Percentiles rank a stretch among this genome's conserved stretches.
Evolutionary conservation across 73 alveolate genomes (phyloP).

Genomic region (Tetrahymena elliotti): DNA sequence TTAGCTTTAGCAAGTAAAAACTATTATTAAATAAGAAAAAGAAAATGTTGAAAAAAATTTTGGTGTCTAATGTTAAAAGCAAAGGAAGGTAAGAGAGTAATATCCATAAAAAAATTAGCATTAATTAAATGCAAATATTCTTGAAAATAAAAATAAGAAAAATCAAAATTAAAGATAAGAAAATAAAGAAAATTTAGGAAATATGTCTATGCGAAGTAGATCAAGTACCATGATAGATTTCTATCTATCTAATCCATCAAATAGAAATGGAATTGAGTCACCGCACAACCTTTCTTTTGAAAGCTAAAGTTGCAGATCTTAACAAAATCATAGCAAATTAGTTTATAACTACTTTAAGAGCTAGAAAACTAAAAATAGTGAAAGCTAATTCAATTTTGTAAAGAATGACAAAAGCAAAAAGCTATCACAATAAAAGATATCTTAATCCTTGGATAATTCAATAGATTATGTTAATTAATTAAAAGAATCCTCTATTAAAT

Average conservation of each 20-base stretch:
- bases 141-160: not conserved
- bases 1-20: not conserved
- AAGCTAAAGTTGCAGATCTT: not conserved
- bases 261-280: not conserved
- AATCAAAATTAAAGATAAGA: not conserved
- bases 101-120: not conserved
- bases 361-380: not conserved
- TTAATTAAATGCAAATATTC: too few relatives aligned
- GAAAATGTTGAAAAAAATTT: not conserved
- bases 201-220: not conserved
- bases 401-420: not conserved
- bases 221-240: not conserved
- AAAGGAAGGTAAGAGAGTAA: not conserved
- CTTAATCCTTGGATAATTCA: not conserved
- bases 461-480: not conserved
- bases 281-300: not conserved
- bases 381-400: not conserved
- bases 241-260: not conserved
- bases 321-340: not conserved
- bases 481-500: not conserved
- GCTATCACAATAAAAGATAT: not conserved
- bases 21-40: not conserved
- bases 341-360: not conserved
- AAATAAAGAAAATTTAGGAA: not conserved
- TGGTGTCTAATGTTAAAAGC: not conserved